Evolutionary conservation across 1,284 basidiomycete species (phyloP).

Genomic region (Tausonia pullulans): DNA sequence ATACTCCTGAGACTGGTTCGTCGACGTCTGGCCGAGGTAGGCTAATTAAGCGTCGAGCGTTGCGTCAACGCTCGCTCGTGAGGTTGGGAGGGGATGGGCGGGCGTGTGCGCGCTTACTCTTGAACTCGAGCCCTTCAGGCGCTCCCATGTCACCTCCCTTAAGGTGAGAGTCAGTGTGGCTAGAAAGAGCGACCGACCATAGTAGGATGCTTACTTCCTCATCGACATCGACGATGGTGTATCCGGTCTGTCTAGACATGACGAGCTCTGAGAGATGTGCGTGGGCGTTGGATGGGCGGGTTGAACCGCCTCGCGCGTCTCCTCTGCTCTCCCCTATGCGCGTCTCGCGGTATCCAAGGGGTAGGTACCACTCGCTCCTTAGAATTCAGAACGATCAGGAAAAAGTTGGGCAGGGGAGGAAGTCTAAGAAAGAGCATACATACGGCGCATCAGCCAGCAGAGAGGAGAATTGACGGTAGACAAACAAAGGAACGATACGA

Average conservation of each 20-base stretch:
- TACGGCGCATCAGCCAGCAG: background rate
- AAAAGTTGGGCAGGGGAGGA: no score
- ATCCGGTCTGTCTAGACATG: constrained; percentile 13
- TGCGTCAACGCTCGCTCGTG: background rate
- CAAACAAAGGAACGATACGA: background rate
- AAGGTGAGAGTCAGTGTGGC: background rate
- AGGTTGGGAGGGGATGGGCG: background rate
- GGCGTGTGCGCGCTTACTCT: constrained; percentile 23
- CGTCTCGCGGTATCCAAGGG: no score
- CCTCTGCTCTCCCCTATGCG: no score
- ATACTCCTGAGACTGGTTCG: constrained; percentile 12
- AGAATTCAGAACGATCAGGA: no score
- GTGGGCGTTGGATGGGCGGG: background rate
- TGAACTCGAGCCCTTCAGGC: constrained; percentile 30
- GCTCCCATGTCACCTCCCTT: constrained; percentile 19
- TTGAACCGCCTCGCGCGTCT: no score
- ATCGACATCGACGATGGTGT: constrained; percentile 15
- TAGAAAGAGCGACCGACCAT: background rate
- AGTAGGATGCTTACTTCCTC: background rate
- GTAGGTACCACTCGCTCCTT: no score
- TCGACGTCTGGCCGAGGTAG: constrained; percentile 3
- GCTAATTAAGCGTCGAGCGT: background rate
- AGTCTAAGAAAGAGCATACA: no score
- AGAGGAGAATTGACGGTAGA: background rate
- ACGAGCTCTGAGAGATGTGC: background rate